These are phyloP conservation scores for Suillus clintonianus DNA, from an alignment of 768 basidiomycete genomes.

Conservation along the genomic window DNA sequence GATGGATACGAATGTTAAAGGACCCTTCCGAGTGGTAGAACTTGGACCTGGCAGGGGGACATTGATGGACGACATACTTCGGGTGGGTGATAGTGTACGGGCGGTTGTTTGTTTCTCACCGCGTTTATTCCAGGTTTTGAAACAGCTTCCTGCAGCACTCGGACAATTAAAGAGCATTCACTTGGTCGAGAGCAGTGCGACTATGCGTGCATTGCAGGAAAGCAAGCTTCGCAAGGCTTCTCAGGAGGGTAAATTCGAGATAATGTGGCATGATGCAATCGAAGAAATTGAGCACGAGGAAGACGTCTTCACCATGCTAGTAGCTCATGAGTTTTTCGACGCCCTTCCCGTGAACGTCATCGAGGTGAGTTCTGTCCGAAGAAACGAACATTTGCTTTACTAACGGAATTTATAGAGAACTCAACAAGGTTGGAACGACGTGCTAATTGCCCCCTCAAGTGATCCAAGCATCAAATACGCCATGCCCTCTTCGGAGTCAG, in stretches of 20 bases:
- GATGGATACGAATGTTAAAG: conserved; percentile 49
- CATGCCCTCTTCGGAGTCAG: conserved; percentile 20
- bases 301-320: conserved; percentile 72
- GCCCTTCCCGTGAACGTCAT: conserved; percentile 91
- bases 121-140: conserved; percentile 45
- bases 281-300: conserved; percentile 59
- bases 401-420: conserved; percentile 55
- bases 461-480: conserved; percentile 40
- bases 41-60: conserved; percentile 95
- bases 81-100: conserved; percentile 51
- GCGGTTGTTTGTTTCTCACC: not conserved
- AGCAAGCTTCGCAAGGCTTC: conserved; percentile 42
- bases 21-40: conserved; percentile 74
- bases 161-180: conserved; percentile 52
- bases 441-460: conserved; percentile 58
- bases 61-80: conserved; percentile 83
- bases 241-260: conserved; percentile 32
- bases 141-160: conserved; percentile 43
- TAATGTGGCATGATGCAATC: conserved; percentile 76
- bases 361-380: conserved; percentile 53
- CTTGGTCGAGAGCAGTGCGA: conserved; percentile 78
- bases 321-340: conserved; percentile 98
- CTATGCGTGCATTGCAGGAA: conserved; percentile 67
- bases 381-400: not conserved
- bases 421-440: conserved; percentile 81